phyloP scores from a whole-genome alignment of 2,329 filamentous ascomycete species.

The Fusarium denticulatum region DNA sequence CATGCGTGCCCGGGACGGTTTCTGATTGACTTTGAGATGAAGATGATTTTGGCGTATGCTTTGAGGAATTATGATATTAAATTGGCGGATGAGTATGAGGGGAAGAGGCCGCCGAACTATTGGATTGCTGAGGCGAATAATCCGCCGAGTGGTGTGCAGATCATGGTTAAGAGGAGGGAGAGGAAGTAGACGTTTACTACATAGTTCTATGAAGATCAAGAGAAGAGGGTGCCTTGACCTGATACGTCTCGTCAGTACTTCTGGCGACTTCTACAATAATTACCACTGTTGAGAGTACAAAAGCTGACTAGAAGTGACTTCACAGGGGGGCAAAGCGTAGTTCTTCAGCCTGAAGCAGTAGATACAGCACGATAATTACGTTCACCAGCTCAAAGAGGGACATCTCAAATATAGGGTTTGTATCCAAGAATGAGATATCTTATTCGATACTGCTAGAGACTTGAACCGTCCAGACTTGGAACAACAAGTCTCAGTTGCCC shows the following conservation, averaged over 20 bases:
- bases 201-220: neutral
- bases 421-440: neutral
- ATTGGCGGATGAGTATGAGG: constrained; percentile 33
- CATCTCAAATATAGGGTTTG: neutral
- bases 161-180: constrained; percentile 30
- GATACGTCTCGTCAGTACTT: neutral
- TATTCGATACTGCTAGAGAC: neutral
- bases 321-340: neutral
- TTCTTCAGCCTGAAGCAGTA: neutral
- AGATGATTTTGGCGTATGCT: constrained; percentile 44
- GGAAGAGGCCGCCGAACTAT: constrained; percentile 29
- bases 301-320: neutral
- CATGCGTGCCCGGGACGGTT: constrained; percentile 48
- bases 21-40: constrained; percentile 46
- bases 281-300: too few relatives aligned
- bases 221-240: accelerated
- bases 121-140: constrained; percentile 36
- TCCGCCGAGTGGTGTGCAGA: constrained; percentile 29
- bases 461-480: neutral
- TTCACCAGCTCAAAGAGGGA: neutral
- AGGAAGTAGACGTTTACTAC: neutral
- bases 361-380: neutral
- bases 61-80: constrained; percentile 35
- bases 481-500: too few relatives aligned
- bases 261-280: neutral